Evolutionary conservation across 2,329 filamentous ascomycete species (phyloP).

Genomic region (Diplodia seriata): DNA sequence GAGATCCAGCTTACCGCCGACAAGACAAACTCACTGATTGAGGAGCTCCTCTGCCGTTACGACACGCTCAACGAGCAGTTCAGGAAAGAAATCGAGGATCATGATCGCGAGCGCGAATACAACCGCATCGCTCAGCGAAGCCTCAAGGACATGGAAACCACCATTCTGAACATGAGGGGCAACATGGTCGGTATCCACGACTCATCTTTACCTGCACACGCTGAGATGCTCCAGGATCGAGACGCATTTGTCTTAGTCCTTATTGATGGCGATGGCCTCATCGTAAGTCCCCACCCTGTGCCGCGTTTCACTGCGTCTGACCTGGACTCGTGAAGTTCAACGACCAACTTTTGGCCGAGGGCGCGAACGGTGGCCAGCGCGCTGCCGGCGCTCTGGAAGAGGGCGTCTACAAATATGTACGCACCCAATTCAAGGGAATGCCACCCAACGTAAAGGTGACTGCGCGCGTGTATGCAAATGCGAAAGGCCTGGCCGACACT

Average conservation of each 20-base stretch:
- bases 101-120: constrained; percentile 39
- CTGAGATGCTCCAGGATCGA: constrained; percentile 22
- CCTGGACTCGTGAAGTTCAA: constrained; percentile 48
- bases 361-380: constrained; percentile 60
- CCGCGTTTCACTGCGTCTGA: not conserved
- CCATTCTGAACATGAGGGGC: constrained; percentile 37
- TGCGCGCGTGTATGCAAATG: constrained; percentile 61
- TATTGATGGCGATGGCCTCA: constrained; percentile 63
- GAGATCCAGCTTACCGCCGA: constrained; percentile 41
- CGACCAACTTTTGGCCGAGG: constrained; percentile 57
- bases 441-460: constrained; percentile 56
- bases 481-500: constrained; percentile 58
- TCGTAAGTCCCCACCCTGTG: constrained; percentile 39
- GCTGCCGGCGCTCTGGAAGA: constrained; percentile 59
- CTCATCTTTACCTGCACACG: constrained; percentile 21
- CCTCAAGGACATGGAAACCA: constrained; percentile 38
- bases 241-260: constrained; percentile 60
- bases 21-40: constrained; percentile 45
- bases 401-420: constrained; percentile 53
- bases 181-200: constrained; percentile 38
- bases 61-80: constrained; percentile 46
- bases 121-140: constrained; percentile 37
- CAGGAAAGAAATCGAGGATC: constrained; percentile 38
- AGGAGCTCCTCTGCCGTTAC: constrained; percentile 52
- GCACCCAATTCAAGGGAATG: constrained; percentile 42